A percentile compares a stretch with the other conserved stretches of the same genome.
These are phyloP conservation scores for Sarocladium oryzae DNA, from an alignment of 2,329 filamentous ascomycete genomes.

Conservation along the genomic window DNA sequence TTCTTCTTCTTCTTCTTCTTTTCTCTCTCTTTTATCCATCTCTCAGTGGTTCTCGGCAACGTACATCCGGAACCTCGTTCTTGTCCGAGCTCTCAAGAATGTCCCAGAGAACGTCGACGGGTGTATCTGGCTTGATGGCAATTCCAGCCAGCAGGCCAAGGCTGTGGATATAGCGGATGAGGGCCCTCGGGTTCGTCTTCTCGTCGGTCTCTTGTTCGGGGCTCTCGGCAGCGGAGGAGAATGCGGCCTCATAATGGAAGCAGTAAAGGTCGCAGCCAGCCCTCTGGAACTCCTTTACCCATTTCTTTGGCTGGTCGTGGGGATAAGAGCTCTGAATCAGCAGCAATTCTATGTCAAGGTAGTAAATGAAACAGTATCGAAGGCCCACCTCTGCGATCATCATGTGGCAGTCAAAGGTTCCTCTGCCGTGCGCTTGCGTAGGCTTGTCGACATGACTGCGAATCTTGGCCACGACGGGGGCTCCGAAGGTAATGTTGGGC, in stretches of 20 bases:
- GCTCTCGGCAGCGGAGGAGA: constrained; percentile 77
- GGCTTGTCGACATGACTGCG: constrained; percentile 77
- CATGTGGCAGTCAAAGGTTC: constrained; percentile 99
- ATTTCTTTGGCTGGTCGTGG: constrained; percentile 77
- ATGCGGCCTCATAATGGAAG: constrained; percentile 97
- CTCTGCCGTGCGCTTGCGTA: constrained; percentile 61
- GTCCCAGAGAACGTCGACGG: constrained; percentile 87
- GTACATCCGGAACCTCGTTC: constrained; percentile 80
- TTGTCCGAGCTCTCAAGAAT: constrained; percentile 68
- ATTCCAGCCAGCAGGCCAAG: constrained; percentile 85
- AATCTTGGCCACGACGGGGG: constrained; percentile 92
- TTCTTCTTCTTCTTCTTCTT: background rate
- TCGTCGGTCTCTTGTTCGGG: constrained; percentile 62
- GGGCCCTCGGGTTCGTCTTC: constrained; percentile 74
- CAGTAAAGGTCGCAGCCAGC: constrained; percentile 98
- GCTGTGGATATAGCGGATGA: constrained; percentile 87
- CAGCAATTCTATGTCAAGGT: background rate
- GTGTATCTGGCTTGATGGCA: constrained; percentile 88
- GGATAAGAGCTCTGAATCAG: constrained; percentile 9
- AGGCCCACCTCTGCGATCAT: constrained; percentile 93
- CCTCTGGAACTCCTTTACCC: constrained; percentile 91
- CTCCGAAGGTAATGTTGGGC: constrained; percentile 95
- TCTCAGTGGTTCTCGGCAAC: constrained; percentile 26
- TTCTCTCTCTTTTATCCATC: background rate
- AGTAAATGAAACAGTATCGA: background rate